Conservation (phyloP, 164 flowering plant species). For the Warburgia ugandensis region DNA sequence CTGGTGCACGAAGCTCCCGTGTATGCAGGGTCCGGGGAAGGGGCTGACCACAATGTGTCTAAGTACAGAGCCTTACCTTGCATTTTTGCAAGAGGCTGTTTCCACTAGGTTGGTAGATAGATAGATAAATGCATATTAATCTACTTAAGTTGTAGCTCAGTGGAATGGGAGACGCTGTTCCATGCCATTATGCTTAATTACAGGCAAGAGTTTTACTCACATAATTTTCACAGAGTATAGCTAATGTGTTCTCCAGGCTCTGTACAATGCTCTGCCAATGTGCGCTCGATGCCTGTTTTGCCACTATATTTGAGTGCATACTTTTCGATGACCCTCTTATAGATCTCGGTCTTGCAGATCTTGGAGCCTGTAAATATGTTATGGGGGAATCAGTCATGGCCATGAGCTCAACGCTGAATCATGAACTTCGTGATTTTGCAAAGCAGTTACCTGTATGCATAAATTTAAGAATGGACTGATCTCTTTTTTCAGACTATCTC, state of each 20-base stretch:
- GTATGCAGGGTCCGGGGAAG: too few relatives aligned
- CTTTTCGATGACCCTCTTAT: slow-evolving; percentile 55
- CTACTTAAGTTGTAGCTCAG: too few relatives aligned
- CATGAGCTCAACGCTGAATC: not conserved
- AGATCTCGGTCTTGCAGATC: slow-evolving; percentile 52
- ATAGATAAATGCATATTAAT: too few relatives aligned
- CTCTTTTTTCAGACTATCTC: slow-evolving; percentile 81
- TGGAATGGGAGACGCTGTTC: too few relatives aligned
- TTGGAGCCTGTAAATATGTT: slow-evolving; percentile 52
- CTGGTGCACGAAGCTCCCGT: too few relatives aligned
- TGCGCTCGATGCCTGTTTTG: slow-evolving; percentile 56
- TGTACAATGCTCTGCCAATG: slow-evolving; percentile 77
- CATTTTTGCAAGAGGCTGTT: too few relatives aligned
- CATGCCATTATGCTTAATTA: not conserved
- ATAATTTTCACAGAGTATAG: slow-evolving; percentile 39
- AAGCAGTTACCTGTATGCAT: slow-evolving; percentile 69
- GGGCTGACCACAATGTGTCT: too few relatives aligned
- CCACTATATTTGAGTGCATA: slow-evolving; percentile 48
- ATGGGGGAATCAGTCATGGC: slow-evolving; percentile 6
- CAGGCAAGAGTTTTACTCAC: slow-evolving; percentile 27
- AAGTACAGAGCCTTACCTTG: too few relatives aligned
- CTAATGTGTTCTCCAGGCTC: slow-evolving; percentile 38
- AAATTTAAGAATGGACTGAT: slow-evolving; percentile 51
- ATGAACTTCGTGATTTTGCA: slow-evolving; percentile 1
- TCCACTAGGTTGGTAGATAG: too few relatives aligned